Evolutionary conservation across 176 grass and related monocot species (phyloP), one percentile per base, ranked within the genome.

Genomic region (Lolium rigidum): DNA sequence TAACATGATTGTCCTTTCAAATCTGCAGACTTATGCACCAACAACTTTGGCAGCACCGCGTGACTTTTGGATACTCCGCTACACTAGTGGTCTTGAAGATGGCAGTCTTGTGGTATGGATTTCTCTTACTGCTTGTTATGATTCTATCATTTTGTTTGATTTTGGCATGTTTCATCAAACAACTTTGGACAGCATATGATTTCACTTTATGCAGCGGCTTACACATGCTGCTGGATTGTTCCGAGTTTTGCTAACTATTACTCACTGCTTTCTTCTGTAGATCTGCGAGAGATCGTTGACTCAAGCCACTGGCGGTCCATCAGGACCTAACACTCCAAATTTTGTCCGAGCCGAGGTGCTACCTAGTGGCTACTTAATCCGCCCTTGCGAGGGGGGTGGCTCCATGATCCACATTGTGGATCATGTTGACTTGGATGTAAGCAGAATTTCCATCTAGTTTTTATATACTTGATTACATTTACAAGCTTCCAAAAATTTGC

Each of bases 331-430:
- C 51, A 88, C 90, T 65, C 89, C 88, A 65, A 97, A 88, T 88
- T 99, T 99, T 88, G 87, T 94, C 11, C 96, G 97, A 91, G 97
- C 97, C 2, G 94, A 99, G 14, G 89, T 99, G 92, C 88, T 97
- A 71, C 92, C 97, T 26, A 97, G 97, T 85, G 97, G 97, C 15
- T 99, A 94, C 86, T 81, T 99, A 35, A 99, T 99, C 82, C 88
- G 94, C 22, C 97, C 97, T 28, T 97, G 97, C n/a, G 97, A 99
- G 79, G 97, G 97, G 47, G 97, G 97, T 71, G 97, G 97, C 28
- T 99, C 97, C 12, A 97, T 99, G 94, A 99, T 99, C 85, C 94
- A 97, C 90, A 99, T 99, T 92, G 97, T 97, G 24, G 97, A 99
- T 92, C 97, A 99, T 89, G 80, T 99, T 67, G 97, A 99, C 86